Base-by-base conservation (phyloP, 306 rosid genomes). In the Biancaea sappan region DNA sequence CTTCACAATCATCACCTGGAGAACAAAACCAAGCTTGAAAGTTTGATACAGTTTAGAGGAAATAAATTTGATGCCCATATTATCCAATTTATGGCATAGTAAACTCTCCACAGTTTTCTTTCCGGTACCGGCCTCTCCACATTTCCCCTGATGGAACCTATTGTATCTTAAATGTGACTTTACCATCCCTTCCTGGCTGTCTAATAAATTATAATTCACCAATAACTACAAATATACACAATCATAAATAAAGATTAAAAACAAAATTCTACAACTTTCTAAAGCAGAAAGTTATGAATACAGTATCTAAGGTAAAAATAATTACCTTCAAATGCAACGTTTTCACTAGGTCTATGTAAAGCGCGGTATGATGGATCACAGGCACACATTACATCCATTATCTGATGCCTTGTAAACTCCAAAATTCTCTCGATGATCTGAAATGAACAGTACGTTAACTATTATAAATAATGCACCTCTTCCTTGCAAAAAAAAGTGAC, bases 371-470 rank as follows among this genome's bases (percentile, higher is more conserved):
- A 83, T 75, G 99, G 96, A 82, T 94, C 99, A 79, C 80, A 87
- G 68, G 95, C 97, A 83, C 92, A 94, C 97, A 94, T 92, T 19
- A 92, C 78, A 86, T 92, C 99, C 92, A 85, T 86, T 75, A 94
- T 87, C 80, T 94, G 99, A 86, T 37, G 96, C 86, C 92, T 84
- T 58, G 97, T 86, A 46, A 94, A 90, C 90, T 94, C 99, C 74
- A 94, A 86, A 87, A 92, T 91, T 83, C 99, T 88, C 83, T 94
- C 99, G 61, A 94, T 94, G 75, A 90, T 85, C 99, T 94, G 88
- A 69, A 19, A 73, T 3, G 67, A 29, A 66, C 35, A 78, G 71
- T 35, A 31, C n/a, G n/a, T n/a, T n/a, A n/a, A n/a, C n/a, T n/a
- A n/a, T n/a, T n/a, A n/a, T n/a, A n/a, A n/a, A n/a, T n/a, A n/a